phyloP scores from a whole-genome alignment of 225 moss, liverwort and hornwort species.

The Anthoceros angustus region DNA sequence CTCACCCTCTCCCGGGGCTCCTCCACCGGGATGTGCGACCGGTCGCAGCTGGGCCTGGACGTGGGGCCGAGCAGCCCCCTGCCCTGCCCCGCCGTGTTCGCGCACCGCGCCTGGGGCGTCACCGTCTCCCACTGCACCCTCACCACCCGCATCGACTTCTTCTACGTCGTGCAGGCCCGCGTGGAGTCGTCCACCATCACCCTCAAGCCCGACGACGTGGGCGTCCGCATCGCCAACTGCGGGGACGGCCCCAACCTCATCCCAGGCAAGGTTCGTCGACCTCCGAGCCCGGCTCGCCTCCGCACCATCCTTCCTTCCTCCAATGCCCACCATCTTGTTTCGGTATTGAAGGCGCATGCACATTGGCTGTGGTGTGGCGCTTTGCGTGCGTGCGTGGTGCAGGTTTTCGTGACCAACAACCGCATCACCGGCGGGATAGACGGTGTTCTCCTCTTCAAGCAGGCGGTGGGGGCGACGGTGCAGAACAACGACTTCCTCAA shows the following conservation, averaged over 20 bases:
- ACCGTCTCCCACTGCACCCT: not conserved
- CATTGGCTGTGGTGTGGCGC: too few relatives aligned
- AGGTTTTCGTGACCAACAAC: too few relatives aligned
- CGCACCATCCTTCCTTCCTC: too few relatives aligned
- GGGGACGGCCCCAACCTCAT: constrained; percentile 3
- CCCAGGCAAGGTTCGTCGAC: not conserved
- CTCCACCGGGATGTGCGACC: not conserved
- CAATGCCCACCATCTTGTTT: too few relatives aligned
- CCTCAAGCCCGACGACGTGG: not conserved
- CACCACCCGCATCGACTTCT: not conserved
- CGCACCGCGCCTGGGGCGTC: not conserved
- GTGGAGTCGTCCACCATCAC: not conserved
- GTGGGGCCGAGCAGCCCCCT: not conserved
- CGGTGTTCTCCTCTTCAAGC: too few relatives aligned
- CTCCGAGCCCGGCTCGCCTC: too few relatives aligned
- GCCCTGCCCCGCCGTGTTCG: not conserved
- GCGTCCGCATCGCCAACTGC: not conserved
- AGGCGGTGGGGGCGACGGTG: too few relatives aligned
- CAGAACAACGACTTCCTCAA: too few relatives aligned
- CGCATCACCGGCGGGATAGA: too few relatives aligned
- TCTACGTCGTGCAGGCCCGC: not conserved
- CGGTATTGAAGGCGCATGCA: too few relatives aligned
- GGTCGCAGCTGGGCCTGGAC: not conserved
- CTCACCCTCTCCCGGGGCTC: not conserved
- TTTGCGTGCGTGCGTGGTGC: too few relatives aligned